These are phyloP conservation scores for Limnomonas spitsbergensis DNA, from an alignment of 139 green algal genomes.

Conservation along the genomic window DNA sequence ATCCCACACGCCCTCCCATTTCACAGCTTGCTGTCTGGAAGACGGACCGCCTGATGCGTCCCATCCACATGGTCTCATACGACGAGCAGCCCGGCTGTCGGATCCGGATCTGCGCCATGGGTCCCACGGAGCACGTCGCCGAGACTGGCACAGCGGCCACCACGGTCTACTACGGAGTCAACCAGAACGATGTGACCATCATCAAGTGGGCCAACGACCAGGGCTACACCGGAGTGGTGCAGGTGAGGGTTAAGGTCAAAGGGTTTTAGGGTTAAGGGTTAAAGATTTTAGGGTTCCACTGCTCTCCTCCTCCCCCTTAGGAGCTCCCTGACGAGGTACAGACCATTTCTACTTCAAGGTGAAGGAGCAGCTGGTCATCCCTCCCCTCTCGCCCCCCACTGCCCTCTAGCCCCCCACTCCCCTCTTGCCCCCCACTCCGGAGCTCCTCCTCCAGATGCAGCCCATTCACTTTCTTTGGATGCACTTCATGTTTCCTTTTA, in stretches of 20 bases:
- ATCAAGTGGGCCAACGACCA: slow-evolving; percentile 53
- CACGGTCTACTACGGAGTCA: slow-evolving; percentile 28
- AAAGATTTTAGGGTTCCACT: not conserved
- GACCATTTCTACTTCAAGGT: slow-evolving; percentile 38
- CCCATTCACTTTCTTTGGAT: too few relatives aligned
- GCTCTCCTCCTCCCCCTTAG: too few relatives aligned
- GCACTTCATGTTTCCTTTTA: not conserved
- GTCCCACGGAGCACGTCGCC: not conserved
- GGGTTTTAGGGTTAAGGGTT: too few relatives aligned
- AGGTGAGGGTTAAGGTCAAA: slow-evolving; percentile 40
- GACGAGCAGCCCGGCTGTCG: slow-evolving; percentile 37
- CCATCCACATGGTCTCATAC: slow-evolving; percentile 35
- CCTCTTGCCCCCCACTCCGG: too few relatives aligned
- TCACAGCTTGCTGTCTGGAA: slow-evolving; percentile 48
- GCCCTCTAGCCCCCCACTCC: too few relatives aligned
- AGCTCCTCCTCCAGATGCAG: too few relatives aligned
- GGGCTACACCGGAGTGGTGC: slow-evolving; percentile 39
- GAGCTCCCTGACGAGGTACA: slow-evolving; percentile 31
- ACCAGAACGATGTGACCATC: not conserved
- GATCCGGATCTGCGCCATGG: slow-evolving; percentile 20
- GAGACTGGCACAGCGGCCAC: not conserved
- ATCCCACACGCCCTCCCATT: not conserved
- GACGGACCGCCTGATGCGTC: slow-evolving; percentile 43
- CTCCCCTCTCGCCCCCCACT: too few relatives aligned
- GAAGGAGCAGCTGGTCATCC: slow-evolving; percentile 43